These are phyloP conservation scores for Dactylellina sp. DNA, from an alignment of 2,329 filamentous ascomycete genomes.

Conservation along the genomic window DNA sequence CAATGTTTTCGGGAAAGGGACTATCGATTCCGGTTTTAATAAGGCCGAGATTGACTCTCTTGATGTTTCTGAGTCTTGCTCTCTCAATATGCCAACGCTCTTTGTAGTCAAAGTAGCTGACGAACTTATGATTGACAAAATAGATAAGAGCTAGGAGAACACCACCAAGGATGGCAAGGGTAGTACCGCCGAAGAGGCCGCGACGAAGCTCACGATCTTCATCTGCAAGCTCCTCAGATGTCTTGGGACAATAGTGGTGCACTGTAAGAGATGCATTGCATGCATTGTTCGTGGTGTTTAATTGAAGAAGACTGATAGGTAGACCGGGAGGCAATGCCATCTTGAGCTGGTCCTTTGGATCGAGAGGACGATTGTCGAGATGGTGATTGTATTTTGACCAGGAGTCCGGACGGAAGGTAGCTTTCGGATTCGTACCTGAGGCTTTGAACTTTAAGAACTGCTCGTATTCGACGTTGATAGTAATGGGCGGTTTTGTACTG, in stretches of 20 bases:
- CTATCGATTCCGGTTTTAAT: constrained; percentile 24
- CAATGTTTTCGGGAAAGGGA: constrained; percentile 43
- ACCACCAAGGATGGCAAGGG: constrained; percentile 15
- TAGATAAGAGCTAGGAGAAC: constrained; percentile 20
- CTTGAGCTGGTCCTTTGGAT: constrained; percentile 8
- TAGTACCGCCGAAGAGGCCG: constrained; percentile 29
- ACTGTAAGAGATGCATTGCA: constrained; percentile 29
- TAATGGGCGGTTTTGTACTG: not conserved
- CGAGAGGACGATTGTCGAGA: constrained; percentile 16
- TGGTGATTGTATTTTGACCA: constrained; percentile 47
- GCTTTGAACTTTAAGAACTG: constrained; percentile 25
- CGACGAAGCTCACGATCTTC: constrained; percentile 26
- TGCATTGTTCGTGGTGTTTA: not conserved
- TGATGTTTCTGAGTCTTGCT: constrained; percentile 26
- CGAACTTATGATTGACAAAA: constrained; percentile 27
- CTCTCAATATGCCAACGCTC: constrained; percentile 49
- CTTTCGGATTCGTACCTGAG: constrained; percentile 14
- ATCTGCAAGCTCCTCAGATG: constrained; percentile 4
- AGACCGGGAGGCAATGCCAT: not conserved
- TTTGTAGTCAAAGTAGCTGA: constrained; percentile 50
- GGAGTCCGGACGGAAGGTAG: constrained; percentile 36
- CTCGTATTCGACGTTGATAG: constrained; percentile 20
- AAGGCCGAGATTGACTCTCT: constrained; percentile 23
- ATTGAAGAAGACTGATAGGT: not conserved
- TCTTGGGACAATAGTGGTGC: constrained; percentile 44